Evolutionary conservation across 345 rosid species (phyloP), one percentile per base, ranked within the genome.

Genomic region (Citrus unshiu): DNA sequence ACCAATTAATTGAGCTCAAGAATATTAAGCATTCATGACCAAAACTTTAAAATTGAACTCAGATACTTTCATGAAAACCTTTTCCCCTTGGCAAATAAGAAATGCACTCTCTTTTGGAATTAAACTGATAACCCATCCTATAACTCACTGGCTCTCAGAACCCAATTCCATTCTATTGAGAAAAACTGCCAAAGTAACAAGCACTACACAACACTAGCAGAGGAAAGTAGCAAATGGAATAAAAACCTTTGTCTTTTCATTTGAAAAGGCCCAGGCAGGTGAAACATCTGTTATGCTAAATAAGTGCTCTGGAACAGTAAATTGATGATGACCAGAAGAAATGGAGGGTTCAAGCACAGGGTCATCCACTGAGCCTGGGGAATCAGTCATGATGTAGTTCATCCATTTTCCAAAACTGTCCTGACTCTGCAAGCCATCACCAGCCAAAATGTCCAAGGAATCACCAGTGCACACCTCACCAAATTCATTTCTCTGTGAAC

Each of bases 331-430:
- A 66, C 79, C 79, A 62, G 90, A 79, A 61, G 93, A 75, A 84
- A 82, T 69, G 65, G 90, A 80, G 78, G 94, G 72, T 63, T 86
- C 86, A 73, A 79, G 85, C 70, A 70, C 71, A 56, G 88, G 83
- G 75, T 83, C 91, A 81, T 86, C 89, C 70, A 82, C 70, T 39
- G 93, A 83, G 59, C 80, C 84, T 5, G 89, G 86, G 69, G 97
- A 82, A 73, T 89, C 90, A 7, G 87, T 77, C 68, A 91, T 82
- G 64, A 92, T 76, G 61, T 68, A 81, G 84, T 88, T 83, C 82
- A 94, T 87, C 99, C 98, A 96, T 84, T 80, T 87, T 77, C 97
- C 93, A 83, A 93, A 91, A 87, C 93, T 96, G 79, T 90, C 99
- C 83, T 91, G 94, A 83, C 88, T 93, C 79, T 88, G 91, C 78